These are phyloP conservation scores for Penicillium bovifimosum DNA, from an alignment of 495 filamentous ascomycete species.

Conservation along the genomic window DNA sequence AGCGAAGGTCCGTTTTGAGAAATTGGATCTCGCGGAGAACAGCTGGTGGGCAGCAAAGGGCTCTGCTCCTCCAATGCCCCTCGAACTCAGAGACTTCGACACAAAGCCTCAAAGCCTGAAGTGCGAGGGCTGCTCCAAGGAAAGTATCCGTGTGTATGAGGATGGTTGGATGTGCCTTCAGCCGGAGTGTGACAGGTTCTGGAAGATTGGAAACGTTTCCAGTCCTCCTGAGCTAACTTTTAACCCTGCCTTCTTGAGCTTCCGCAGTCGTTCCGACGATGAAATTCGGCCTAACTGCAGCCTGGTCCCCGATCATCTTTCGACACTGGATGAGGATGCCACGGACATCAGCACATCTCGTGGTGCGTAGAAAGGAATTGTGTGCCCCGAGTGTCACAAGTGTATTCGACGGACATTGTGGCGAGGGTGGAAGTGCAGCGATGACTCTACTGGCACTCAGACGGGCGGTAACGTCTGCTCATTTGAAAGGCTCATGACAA, in stretches of 20 bases:
- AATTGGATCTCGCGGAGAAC: constrained; percentile 48
- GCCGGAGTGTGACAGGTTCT: constrained; percentile 52
- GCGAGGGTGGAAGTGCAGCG: constrained; percentile 57
- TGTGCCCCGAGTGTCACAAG: constrained; percentile 63
- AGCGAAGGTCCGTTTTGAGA: constrained; percentile 64
- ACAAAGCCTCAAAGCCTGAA: constrained; percentile 11
- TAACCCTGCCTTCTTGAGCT: constrained; percentile 51
- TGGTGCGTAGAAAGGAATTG: constrained; percentile 57
- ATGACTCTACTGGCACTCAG: constrained; percentile 3
- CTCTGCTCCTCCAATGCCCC: constrained; percentile 14
- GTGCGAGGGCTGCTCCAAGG: constrained; percentile 38
- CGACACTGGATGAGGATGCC: constrained; percentile 26
- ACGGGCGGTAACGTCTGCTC: constrained; percentile 18
- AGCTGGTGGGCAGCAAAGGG: constrained; percentile 65
- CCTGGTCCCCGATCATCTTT: constrained; percentile 34
- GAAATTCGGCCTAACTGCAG: constrained; percentile 32
- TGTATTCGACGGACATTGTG: constrained; percentile 60
- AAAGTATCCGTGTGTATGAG: constrained; percentile 43
- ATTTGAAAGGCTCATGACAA: constrained; percentile 1
- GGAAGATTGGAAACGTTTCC: constrained; percentile 30
- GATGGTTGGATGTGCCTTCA: constrained; percentile 70
- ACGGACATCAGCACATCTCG: constrained; percentile 27
- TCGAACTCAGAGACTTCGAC: constrained; percentile 20
- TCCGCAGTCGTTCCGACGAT: constrained; percentile 31
- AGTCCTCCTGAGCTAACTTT: constrained; percentile 44